Evolutionary conservation across 139 green algal species (phyloP).

Genomic region (Coelastrella sp.): DNA sequence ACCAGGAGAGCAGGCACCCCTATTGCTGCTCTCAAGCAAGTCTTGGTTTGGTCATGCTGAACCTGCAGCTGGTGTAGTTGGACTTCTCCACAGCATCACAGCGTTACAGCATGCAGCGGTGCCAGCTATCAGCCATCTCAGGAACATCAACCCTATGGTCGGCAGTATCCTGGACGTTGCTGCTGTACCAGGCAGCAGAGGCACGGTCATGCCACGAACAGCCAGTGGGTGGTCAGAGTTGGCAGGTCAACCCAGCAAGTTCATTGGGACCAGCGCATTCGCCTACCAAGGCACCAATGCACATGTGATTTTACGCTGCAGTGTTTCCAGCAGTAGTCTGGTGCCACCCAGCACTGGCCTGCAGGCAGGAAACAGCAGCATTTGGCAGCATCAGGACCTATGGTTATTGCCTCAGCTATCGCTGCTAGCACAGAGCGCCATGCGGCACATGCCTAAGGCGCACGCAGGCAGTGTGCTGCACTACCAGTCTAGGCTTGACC

Average conservation of each 20-base stretch:
- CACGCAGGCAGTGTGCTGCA: background rate
- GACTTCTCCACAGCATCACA: conserved; percentile 59
- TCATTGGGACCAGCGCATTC: conserved; percentile 83
- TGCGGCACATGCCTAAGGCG: background rate
- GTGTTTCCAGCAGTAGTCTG: background rate
- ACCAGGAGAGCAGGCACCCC: conserved; percentile 47
- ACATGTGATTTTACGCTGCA: conserved; percentile 59
- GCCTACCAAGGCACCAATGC: conserved; percentile 88
- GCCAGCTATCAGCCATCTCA: conserved; percentile 69
- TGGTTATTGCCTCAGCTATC: conserved; percentile 38
- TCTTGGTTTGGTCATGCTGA: conserved; percentile 81
- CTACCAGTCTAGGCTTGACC: conserved; percentile 64
- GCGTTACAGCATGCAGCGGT: conserved; percentile 18
- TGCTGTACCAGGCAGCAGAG: conserved; percentile 44
- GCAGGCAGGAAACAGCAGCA: background rate
- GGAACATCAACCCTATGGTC: conserved; percentile 71
- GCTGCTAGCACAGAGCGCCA: conserved; percentile 9
- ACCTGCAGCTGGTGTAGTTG: conserved; percentile 76
- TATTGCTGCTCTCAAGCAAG: conserved; percentile 79
- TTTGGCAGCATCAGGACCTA: conserved; percentile 16
- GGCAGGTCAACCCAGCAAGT: background rate
- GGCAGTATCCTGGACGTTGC: conserved; percentile 2
- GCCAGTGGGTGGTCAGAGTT: background rate
- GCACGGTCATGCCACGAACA: conserved; percentile 25
- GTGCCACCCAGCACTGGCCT: background rate